Conservation (phyloP, 805 yeast genomes). For the Starmera quercuum region DNA sequence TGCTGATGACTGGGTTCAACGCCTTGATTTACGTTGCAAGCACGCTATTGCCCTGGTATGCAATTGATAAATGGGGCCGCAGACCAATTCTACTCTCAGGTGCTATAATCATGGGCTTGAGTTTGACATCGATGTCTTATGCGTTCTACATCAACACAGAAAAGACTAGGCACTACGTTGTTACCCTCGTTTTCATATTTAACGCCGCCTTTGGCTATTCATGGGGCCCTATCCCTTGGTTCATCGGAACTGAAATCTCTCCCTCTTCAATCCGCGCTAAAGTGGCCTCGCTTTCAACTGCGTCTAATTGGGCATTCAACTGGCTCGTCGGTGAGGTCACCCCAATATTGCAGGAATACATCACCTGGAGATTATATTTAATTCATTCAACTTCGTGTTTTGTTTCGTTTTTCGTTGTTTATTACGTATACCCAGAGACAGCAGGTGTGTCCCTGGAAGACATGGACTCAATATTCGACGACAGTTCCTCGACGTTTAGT, state of each 20-base stretch:
- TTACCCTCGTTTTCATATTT: constrained; percentile 65
- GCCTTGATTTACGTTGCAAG: constrained; percentile 50
- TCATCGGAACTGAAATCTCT: constrained; percentile 77
- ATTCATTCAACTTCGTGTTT: constrained; percentile 76
- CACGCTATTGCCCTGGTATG: constrained; percentile 85
- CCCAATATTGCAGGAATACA: constrained; percentile 70
- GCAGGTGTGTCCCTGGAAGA: constrained; percentile 85
- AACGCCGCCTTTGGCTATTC: constrained; percentile 83
- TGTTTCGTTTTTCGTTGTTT: constrained; percentile 65
- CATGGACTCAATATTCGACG: constrained; percentile 88
- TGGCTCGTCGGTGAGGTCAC: constrained; percentile 90
- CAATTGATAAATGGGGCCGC: constrained; percentile 89
- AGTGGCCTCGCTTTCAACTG: constrained; percentile 86
- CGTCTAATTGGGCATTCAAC: constrained; percentile 89
- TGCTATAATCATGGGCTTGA: constrained; percentile 68
- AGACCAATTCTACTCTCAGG: constrained; percentile 78
- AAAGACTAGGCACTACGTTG: constrained; percentile 65
- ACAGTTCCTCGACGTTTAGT: constrained; percentile 31
- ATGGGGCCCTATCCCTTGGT: constrained; percentile 96
- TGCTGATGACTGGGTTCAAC: constrained; percentile 84
- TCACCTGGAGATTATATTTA: constrained; percentile 75
- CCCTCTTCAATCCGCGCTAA: constrained; percentile 81
- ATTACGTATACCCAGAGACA: constrained; percentile 77
- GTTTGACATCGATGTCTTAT: constrained; percentile 59
- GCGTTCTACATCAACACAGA: constrained; percentile 41